phyloP scores from a whole-genome alignment of 1,284 basidiomycete genomes.

The Ceratobasidium sp. region DNA sequence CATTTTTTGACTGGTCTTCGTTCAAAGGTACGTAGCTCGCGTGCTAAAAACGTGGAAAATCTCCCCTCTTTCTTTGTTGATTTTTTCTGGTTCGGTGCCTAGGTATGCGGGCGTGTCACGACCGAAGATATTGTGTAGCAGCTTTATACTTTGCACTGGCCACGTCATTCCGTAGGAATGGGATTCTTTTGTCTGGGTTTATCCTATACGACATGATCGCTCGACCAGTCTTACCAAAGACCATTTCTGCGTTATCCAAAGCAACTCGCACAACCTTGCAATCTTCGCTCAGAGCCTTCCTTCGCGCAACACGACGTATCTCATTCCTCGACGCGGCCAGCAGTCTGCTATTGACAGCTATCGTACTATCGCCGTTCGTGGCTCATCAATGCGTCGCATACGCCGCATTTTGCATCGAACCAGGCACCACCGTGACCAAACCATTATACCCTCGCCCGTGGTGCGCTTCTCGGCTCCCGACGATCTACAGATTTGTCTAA shows the following conservation, averaged over 20 bases:
- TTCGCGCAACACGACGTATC: background rate
- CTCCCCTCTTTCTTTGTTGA: conserved; percentile 18
- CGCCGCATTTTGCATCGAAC: conserved; percentile 66
- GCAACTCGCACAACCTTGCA: background rate
- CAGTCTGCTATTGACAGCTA: conserved; percentile 57
- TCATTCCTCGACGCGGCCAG: conserved; percentile 51
- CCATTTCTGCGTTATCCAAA: conserved; percentile 53
- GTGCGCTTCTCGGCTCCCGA: conserved; percentile 72
- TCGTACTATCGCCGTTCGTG: conserved; percentile 73
- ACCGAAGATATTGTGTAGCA: conserved; percentile 63
- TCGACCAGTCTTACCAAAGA: too few species aligned
- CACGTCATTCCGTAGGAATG: conserved; percentile 82
- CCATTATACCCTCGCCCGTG: conserved; percentile 59
- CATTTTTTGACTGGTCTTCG: conserved; percentile 82
- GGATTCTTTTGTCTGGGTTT: conserved; percentile 80
- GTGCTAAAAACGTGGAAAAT: conserved; percentile 24
- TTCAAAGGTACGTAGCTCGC: conserved; percentile 67
- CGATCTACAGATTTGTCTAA: conserved; percentile 88
- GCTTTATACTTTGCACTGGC: conserved; percentile 73
- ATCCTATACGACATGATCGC: conserved; percentile 75
- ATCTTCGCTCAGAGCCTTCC: background rate
- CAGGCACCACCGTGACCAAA: background rate
- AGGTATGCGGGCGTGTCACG: conserved; percentile 73
- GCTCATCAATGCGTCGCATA: conserved; percentile 77
- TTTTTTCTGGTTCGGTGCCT: background rate